phyloP scores from a whole-genome alignment of 2,329 filamentous ascomycete genomes.

The Apiospora marii region DNA sequence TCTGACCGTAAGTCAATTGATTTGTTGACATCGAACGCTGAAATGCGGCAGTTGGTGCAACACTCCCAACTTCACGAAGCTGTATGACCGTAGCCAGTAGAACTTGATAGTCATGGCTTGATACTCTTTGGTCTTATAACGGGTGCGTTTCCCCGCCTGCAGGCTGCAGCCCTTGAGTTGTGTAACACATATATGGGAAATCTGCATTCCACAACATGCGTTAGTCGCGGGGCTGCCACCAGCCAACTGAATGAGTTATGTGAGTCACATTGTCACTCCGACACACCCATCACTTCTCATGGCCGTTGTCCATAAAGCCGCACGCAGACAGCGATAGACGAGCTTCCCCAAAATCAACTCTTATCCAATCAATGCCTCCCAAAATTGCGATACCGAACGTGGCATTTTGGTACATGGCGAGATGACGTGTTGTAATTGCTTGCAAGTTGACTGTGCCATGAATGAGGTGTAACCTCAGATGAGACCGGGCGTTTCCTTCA shows the following conservation, averaged over 20 bases:
- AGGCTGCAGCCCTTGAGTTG: too few relatives aligned
- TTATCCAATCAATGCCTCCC: background rate
- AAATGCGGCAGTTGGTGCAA: too few relatives aligned
- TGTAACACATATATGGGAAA: too few relatives aligned
- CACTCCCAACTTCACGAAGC: background rate
- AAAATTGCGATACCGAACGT: background rate
- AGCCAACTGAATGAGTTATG: too few relatives aligned
- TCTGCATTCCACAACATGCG: too few relatives aligned
- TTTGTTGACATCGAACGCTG: too few relatives aligned
- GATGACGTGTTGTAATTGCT: conserved; percentile 1
- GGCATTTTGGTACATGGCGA: background rate
- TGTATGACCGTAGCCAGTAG: background rate
- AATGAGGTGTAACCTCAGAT: conserved; percentile 7
- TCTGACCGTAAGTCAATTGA: too few relatives aligned
- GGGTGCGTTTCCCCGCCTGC: too few relatives aligned
- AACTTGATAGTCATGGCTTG: background rate
- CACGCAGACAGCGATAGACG: conserved; percentile 6
- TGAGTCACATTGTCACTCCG: too few relatives aligned
- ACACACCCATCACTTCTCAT: too few relatives aligned
- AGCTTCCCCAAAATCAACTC: conserved; percentile 6
- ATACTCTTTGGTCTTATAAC: background rate
- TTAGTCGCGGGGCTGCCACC: too few relatives aligned
- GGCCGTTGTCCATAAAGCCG: background rate
- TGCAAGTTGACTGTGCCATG: conserved; percentile 8
- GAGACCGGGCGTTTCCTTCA: conserved; percentile 9